These are phyloP conservation scores for Arthrobotrys musiformis DNA, from an alignment of 2,329 filamentous ascomycete genomes.

Conservation along the genomic window DNA sequence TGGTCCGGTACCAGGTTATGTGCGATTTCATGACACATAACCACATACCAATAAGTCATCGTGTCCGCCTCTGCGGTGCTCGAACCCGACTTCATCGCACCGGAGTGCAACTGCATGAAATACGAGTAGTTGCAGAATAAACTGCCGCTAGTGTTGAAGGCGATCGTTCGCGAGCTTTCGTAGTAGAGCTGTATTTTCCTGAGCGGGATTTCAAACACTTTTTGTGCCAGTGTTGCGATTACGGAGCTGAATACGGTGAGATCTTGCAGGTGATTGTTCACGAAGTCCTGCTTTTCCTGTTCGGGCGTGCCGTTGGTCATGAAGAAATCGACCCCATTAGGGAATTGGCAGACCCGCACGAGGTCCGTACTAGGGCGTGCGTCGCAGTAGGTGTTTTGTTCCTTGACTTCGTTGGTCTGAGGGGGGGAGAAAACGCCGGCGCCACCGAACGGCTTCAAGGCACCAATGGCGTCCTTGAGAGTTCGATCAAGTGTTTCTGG, in stretches of 20 bases:
- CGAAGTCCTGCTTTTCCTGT: conserved; percentile 68
- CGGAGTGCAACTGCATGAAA: conserved; percentile 42
- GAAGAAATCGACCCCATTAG: conserved; percentile 48
- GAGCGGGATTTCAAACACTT: conserved; percentile 76
- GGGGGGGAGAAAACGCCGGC: conserved; percentile 78
- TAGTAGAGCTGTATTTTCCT: conserved; percentile 86
- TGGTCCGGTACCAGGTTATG: conserved; percentile 80
- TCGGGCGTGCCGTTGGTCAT: conserved; percentile 39
- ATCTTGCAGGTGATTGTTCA: conserved; percentile 70
- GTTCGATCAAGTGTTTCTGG: conserved; percentile 74
- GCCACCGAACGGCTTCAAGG: conserved; percentile 80
- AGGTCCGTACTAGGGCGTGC: conserved; percentile 41
- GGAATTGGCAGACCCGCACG: conserved; percentile 28
- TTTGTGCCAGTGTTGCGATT: conserved; percentile 73
- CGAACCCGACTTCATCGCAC: conserved; percentile 62
- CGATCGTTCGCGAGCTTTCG: conserved; percentile 83
- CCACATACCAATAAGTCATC: conserved; percentile 89
- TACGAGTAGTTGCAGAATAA: conserved; percentile 85
- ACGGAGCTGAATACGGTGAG: conserved; percentile 77
- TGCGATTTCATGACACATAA: conserved; percentile 93
- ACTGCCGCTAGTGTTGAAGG: conserved; percentile 87
- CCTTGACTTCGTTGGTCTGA: conserved; percentile 77
- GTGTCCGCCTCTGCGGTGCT: conserved; percentile 70
- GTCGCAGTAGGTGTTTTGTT: conserved; percentile 89
- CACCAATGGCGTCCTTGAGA: conserved; percentile 79